Evolutionary conservation across 2,329 filamentous ascomycete genomes (phyloP).

Genomic region (Trichoderma aggressivum): DNA sequence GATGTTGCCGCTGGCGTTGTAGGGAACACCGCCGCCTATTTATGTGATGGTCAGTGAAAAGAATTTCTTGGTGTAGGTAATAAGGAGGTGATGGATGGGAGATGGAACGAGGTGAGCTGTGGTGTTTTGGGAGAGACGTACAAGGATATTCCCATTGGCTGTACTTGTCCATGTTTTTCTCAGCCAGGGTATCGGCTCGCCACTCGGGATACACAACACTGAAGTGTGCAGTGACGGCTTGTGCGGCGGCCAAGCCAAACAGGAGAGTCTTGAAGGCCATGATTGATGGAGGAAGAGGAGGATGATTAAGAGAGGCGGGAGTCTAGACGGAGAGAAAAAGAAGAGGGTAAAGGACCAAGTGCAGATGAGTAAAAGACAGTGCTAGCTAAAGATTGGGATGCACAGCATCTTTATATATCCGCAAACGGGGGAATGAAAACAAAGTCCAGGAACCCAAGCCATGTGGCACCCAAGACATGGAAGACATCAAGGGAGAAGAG

Average conservation of each 20-base stretch:
- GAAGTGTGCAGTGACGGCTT: constrained; percentile 47
- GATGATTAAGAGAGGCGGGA: background rate
- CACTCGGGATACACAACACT: constrained; percentile 45
- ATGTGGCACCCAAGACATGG: background rate
- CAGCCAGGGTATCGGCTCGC: constrained; percentile 46
- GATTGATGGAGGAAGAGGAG: background rate
- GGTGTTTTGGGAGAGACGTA: constrained; percentile 30
- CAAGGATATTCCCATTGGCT: constrained; percentile 52
- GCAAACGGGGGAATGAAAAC: background rate
- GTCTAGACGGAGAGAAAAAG: background rate
- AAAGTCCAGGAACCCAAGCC: background rate
- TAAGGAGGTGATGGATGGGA: background rate
- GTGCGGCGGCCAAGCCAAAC: constrained; percentile 34
- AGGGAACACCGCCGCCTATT: constrained; percentile 47
- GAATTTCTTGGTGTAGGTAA: background rate
- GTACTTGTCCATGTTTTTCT: constrained; percentile 38
- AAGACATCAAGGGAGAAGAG: background rate
- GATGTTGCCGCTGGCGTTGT: constrained; percentile 41
- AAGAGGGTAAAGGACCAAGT: background rate
- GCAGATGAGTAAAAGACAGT: background rate
- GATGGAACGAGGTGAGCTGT: background rate
- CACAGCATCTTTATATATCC: background rate
- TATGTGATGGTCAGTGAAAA: background rate
- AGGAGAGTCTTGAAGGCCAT: constrained; percentile 28
- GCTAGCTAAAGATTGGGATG: background rate